These are phyloP conservation scores for Cunninghamia lanceolata DNA, from an alignment of 75 land plant species.

Conservation along the genomic window DNA sequence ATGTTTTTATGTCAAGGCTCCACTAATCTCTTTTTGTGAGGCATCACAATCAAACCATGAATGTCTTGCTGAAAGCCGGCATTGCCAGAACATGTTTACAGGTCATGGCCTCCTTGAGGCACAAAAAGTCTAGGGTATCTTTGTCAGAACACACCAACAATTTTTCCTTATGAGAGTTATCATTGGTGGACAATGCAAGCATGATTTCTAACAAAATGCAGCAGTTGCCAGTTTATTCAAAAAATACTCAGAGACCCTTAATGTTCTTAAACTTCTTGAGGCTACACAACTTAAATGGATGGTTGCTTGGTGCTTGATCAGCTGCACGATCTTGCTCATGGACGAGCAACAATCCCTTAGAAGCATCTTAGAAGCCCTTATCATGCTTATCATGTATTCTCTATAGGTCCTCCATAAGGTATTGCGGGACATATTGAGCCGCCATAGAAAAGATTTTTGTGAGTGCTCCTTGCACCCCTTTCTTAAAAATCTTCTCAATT, in stretches of 20 bases:
- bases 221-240: not conserved
- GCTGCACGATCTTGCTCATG: not conserved
- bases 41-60: not conserved
- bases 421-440: not conserved
- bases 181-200: not conserved
- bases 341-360: not conserved
- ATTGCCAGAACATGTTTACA: not conserved
- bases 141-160: not conserved
- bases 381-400: not conserved
- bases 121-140: not conserved
- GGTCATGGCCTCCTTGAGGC: not conserved
- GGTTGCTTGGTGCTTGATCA: not conserved
- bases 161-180: not conserved
- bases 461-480: not conserved
- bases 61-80: not conserved
- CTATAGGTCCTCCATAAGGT: not conserved
- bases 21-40: not conserved
- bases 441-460: not conserved
- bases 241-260: not conserved
- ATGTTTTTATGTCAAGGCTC: not conserved
- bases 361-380: not conserved
- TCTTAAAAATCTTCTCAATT: not conserved
- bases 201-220: not conserved
- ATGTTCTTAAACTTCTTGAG: not conserved
- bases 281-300: not conserved